Conservation (phyloP, 1,284 basidiomycete genomes). For the Neonothopanus nambi region DNA sequence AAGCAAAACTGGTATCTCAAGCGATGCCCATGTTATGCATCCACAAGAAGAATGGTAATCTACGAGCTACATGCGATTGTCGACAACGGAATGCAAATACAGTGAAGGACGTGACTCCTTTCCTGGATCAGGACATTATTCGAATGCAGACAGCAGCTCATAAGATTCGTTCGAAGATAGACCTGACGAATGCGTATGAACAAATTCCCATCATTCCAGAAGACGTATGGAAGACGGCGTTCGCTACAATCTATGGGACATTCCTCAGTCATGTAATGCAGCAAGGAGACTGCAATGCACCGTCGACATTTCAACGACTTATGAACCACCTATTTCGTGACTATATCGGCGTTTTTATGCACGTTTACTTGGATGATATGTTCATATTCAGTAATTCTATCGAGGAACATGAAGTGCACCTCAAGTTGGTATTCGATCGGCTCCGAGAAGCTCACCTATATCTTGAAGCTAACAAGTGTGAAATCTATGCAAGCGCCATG, state of each 20-base stretch:
- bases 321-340: too few species aligned
- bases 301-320: too few species aligned
- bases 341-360: not conserved
- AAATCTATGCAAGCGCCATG: slow-evolving; percentile 23
- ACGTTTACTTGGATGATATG: not conserved
- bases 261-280: too few species aligned
- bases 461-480: slow-evolving; percentile 18
- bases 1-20: slow-evolving; percentile 9
- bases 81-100: slow-evolving; percentile 29
- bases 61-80: slow-evolving; percentile 20
- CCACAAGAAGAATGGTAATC: slow-evolving; percentile 13
- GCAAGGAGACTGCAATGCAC: too few species aligned
- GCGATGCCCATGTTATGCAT: slow-evolving; percentile 23
- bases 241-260: slow-evolving; percentile 8
- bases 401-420: slow-evolving; percentile 21
- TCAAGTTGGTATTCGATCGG: slow-evolving; percentile 19
- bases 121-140: slow-evolving; percentile 22
- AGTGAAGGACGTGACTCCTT: slow-evolving; percentile 27
- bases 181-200: slow-evolving; percentile 1
- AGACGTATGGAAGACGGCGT: slow-evolving; percentile 14
- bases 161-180: not conserved
- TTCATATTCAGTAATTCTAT: slow-evolving; percentile 18
- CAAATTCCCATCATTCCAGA: slow-evolving; percentile 2
- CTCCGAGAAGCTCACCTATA: not conserved
- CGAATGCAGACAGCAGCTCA: not conserved